phyloP scores from a whole-genome alignment of 768 basidiomycete species.

The Inosperma sp. region DNA sequence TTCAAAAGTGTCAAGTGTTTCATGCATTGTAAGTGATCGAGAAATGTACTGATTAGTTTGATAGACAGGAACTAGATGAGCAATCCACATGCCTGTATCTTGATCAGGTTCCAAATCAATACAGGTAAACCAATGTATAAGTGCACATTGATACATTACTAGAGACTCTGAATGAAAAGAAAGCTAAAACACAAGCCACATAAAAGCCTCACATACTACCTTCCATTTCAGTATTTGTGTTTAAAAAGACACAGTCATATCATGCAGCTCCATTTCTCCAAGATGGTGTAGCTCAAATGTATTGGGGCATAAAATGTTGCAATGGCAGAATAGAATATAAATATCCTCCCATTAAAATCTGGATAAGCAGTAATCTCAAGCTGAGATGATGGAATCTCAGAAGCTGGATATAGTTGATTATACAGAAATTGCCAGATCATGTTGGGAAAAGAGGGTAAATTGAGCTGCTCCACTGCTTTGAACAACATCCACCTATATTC shows the following conservation, averaged over 20 bases:
- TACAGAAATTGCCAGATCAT: constrained; percentile 4
- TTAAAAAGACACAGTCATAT: constrained; percentile 17
- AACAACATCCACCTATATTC: background rate
- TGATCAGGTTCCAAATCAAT: constrained; percentile 21
- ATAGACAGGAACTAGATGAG: constrained; percentile 25
- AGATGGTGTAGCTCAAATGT: constrained; percentile 18
- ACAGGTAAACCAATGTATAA: constrained; percentile 29
- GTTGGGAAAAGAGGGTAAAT: background rate
- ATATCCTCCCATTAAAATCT: background rate
- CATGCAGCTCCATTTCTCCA: constrained; percentile 14
- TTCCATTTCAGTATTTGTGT: constrained; percentile 3
- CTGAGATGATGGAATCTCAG: background rate
- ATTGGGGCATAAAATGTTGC: constrained; percentile 17
- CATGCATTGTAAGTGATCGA: constrained; percentile 10
- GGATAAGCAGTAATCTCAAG: background rate
- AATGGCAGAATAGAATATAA: constrained; percentile 17
- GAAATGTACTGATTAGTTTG: constrained; percentile 16
- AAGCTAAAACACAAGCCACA: constrained; percentile 18
- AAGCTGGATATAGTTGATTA: constrained; percentile 5
- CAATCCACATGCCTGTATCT: constrained; percentile 28
- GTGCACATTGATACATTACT: constrained; percentile 24
- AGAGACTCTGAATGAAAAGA: constrained; percentile 28
- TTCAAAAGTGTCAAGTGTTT: constrained; percentile 20
- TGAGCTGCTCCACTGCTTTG: background rate
- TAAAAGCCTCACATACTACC: constrained; percentile 24